These are phyloP conservation scores for Eremothecium coryli DNA, from an alignment of 1,139 yeast genomes.

Conservation along the genomic window DNA sequence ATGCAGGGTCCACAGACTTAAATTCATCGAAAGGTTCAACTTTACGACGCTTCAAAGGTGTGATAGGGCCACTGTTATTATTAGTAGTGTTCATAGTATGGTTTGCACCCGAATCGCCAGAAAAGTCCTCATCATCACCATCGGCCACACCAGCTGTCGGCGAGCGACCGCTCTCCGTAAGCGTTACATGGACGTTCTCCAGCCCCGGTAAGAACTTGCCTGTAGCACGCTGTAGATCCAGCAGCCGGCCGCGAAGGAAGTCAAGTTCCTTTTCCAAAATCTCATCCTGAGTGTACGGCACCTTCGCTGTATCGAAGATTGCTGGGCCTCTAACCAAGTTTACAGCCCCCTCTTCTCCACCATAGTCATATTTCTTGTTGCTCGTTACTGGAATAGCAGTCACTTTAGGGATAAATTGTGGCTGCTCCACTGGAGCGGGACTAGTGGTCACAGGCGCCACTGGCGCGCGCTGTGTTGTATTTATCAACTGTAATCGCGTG, in stretches of 20 bases:
- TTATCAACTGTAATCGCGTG: conserved; percentile 5
- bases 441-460: not conserved
- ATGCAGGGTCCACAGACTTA: conserved; percentile 22
- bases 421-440: conserved; percentile 16
- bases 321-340: conserved; percentile 30
- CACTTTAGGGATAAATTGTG: conserved; percentile 20
- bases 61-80: not conserved
- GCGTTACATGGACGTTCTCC: not conserved
- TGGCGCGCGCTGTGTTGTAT: conserved; percentile 3
- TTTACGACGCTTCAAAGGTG: conserved; percentile 5
- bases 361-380: not conserved
- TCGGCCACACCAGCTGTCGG: not conserved
- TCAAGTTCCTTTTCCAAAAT: conserved; percentile 23
- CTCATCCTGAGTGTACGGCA: conserved; percentile 23
- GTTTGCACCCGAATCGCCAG: conserved; percentile 6
- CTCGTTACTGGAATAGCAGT: not conserved
- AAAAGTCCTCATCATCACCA: conserved; percentile 7
- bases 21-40: conserved; percentile 13
- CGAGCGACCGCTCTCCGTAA: not conserved
- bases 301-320: conserved; percentile 22
- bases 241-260: conserved; percentile 22
- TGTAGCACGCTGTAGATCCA: conserved; percentile 25
- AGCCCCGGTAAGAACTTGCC: conserved; percentile 12
- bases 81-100: conserved; percentile 6
- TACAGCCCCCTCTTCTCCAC: conserved; percentile 7